Base-by-base conservation (phyloP, 2,329 filamentous ascomycete species). In the Exophiala sp. region DNA sequence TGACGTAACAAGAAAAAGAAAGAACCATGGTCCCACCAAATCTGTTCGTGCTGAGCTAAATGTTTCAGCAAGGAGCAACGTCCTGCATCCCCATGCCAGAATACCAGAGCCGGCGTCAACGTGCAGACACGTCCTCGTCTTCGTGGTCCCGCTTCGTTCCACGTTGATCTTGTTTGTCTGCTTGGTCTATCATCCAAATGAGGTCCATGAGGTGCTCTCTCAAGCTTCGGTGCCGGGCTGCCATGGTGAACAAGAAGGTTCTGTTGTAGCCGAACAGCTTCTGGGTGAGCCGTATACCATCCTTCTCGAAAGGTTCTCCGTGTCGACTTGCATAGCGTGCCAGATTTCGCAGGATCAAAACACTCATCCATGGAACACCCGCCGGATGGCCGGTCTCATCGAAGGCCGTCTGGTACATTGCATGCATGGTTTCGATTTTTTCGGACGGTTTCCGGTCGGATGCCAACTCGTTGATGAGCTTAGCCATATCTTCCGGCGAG, bases 331-430 rank as follows among this genome's bases (percentile, higher is more conserved):
- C 62, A 51, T 71, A 70, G 8, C 68, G 61, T 8, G 71, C 68
- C 22, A 75, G 62, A 43, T 75, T 75, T 35, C 72, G 68, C 57
- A 75, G 55, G 2, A 75, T 67, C 39, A 75, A 60, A 5, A 69
- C 65, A 22, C 71, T 70, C 57, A 73, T 73, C 60, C 73, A 73
- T 16, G 73, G 68, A 13, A 73, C 64, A 9, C 73, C 73, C 43
- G 67, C 60, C 2, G 73, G 69, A 29, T 73, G 68, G 10, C 64
- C 65, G 22, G 65, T 63, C 43, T 71, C 68, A 43, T 73, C 9
- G 60, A 10, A 63, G 56, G 18, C 65, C 60, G 47, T 71, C 62
- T 52, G 67, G 62, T 24, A 68, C 64, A 39, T 37, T 8, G 14
- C 7, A 37, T 37, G 34, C 11, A 8, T 11, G 34, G 7, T 19